Percentiles rank a stretch among this genome's conserved stretches.
Conservation (phyloP, 2,329 filamentous ascomycete genomes). For the Ilyonectria destructans region DNA sequence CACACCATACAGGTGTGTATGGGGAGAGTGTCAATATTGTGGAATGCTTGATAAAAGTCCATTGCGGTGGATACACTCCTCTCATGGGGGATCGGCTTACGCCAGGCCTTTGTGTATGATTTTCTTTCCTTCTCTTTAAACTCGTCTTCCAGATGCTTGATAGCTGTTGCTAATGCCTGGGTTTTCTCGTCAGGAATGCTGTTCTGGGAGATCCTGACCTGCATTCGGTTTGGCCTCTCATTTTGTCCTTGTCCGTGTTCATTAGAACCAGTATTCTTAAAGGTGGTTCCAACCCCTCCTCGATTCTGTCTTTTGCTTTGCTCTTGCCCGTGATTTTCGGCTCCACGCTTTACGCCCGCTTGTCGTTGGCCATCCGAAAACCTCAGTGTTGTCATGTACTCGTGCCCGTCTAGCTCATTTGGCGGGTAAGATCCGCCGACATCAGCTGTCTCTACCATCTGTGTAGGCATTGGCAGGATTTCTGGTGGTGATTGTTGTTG, state of each 20-base stretch:
- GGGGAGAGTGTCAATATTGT: slow-evolving; percentile 10
- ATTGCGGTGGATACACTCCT: slow-evolving; percentile 11
- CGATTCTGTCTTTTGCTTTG: slow-evolving; percentile 17
- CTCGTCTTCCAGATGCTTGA: background rate
- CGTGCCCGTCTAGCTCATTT: slow-evolving; percentile 3
- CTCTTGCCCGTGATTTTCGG: too few relatives aligned
- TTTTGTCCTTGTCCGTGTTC: too few relatives aligned
- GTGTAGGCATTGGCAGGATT: too few relatives aligned
- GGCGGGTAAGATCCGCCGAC: too few relatives aligned
- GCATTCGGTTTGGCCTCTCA: too few relatives aligned
- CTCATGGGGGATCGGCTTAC: slow-evolving; percentile 10
- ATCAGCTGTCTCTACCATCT: too few relatives aligned
- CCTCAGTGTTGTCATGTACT: too few relatives aligned
- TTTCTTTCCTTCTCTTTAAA: background rate
- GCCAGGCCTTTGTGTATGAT: background rate
- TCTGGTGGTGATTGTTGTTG: background rate
- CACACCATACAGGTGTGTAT: slow-evolving; percentile 14
- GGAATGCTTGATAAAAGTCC: background rate
- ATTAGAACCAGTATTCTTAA: too few relatives aligned
- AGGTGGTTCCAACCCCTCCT: background rate
- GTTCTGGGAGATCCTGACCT: background rate
- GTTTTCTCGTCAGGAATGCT: background rate
- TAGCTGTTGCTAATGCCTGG: background rate
- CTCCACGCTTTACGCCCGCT: too few relatives aligned
- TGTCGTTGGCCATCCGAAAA: too few relatives aligned